These are phyloP conservation scores for Elaeis guineensis DNA, from an alignment of 176 grass and related monocot genomes.

Conservation along the genomic window DNA sequence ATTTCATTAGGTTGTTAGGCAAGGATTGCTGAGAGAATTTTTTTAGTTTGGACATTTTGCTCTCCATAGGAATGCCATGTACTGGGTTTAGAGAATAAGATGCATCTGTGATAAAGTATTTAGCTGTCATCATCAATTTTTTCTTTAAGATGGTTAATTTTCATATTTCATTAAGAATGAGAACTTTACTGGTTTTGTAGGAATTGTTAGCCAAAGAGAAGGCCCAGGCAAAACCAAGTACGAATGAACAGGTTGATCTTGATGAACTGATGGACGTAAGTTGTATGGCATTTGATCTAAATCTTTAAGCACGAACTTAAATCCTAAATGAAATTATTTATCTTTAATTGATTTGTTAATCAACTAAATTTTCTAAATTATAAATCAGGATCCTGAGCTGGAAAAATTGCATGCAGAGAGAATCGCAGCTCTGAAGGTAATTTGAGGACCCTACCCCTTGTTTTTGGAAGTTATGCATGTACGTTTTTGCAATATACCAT, in stretches of 20 bases:
- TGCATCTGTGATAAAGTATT: too few relatives aligned
- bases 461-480: too few relatives aligned
- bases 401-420: conserved; percentile 91
- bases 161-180: too few relatives aligned
- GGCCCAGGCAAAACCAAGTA: conserved; percentile 41
- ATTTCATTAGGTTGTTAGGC: too few relatives aligned
- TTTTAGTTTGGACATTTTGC: too few relatives aligned
- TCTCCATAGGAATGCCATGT: too few relatives aligned
- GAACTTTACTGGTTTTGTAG: conserved; percentile 20
- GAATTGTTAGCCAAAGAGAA: conserved; percentile 69
- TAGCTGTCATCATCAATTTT: too few relatives aligned
- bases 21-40: too few relatives aligned
- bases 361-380: background rate
- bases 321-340: conserved; percentile 2
- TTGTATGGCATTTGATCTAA: conserved; percentile 1
- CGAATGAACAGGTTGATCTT: conserved; percentile 83
- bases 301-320: background rate
- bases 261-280: conserved; percentile 96
- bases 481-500: too few relatives aligned
- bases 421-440: conserved; percentile 93
- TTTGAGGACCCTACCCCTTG: too few relatives aligned
- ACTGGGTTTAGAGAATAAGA: too few relatives aligned
- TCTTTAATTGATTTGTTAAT: background rate
- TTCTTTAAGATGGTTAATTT: too few relatives aligned
- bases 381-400: conserved; percentile 74